phyloP scores from a whole-genome alignment of 208 protist species.

The Crithidia brevicula region DNA sequence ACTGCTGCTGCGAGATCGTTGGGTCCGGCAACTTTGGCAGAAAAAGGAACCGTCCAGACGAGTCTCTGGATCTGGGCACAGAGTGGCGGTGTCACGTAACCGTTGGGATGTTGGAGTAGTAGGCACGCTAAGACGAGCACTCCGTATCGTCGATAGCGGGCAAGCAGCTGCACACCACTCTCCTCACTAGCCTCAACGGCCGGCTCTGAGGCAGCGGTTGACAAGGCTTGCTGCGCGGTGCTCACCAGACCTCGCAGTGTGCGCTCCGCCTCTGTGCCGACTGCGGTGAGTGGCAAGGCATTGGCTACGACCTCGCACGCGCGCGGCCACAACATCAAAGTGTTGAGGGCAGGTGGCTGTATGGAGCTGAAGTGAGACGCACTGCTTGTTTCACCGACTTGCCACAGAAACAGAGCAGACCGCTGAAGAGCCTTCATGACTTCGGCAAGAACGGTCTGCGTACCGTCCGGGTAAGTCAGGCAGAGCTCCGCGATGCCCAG shows the following conservation, averaged over 20 bases:
- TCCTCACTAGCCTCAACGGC: not conserved
- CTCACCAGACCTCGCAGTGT: constrained; percentile 13
- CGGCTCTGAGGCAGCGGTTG: not conserved
- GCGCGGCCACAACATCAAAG: constrained; percentile 28
- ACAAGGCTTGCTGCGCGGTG: constrained; percentile 16
- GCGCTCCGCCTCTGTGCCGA: constrained; percentile 32
- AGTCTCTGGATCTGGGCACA: constrained; percentile 10
- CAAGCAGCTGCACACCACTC: not conserved
- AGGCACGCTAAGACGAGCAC: constrained; percentile 29
- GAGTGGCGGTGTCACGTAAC: constrained; percentile 10
- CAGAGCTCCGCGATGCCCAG: constrained; percentile 41
- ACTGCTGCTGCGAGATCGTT: constrained; percentile 29
- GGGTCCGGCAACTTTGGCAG: not conserved
- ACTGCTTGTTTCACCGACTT: not conserved
- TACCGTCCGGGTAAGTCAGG: constrained; percentile 35
- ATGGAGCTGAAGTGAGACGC: not conserved
- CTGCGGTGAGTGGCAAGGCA: constrained; percentile 20
- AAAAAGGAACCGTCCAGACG: constrained; percentile 17
- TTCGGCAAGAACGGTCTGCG: constrained; percentile 45
- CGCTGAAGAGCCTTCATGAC: constrained; percentile 43
- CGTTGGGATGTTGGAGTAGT: constrained; percentile 23
- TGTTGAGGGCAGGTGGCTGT: not conserved
- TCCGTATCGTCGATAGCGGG: constrained; percentile 25
- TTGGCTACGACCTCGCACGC: constrained; percentile 44
- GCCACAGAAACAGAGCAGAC: constrained; percentile 27